A percentile compares a stretch with the other conserved stretches of the same genome.
Evolutionary conservation across 2,329 filamentous ascomycete species (phyloP).

Genomic region (Alternaria sp.): DNA sequence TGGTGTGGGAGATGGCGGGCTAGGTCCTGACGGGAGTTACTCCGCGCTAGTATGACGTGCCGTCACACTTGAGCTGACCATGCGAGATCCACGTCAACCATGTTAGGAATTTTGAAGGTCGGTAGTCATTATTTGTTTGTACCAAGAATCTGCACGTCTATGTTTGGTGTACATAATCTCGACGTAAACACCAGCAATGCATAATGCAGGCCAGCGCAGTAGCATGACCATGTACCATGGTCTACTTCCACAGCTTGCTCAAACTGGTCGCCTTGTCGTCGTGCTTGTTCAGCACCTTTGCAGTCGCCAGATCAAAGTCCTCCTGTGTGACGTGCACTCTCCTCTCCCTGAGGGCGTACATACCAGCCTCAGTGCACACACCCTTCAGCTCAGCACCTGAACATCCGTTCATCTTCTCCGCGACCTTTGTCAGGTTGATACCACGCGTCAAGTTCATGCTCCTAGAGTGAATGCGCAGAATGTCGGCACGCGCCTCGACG

Average conservation of each 20-base stretch:
- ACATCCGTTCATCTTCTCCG: slow-evolving; percentile 99
- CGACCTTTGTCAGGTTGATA: slow-evolving; percentile 97
- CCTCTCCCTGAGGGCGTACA: slow-evolving; percentile 95
- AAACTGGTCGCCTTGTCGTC: slow-evolving; percentile 96
- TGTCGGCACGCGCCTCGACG: slow-evolving; percentile 94
- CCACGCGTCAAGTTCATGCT: slow-evolving; percentile 99
- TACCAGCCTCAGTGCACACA: slow-evolving; percentile 97
- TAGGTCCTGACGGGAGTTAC: neutral
- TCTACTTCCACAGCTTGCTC: slow-evolving; percentile 83
- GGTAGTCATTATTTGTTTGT: slow-evolving; percentile 15
- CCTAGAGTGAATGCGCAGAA: slow-evolving; percentile 94
- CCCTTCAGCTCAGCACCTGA: slow-evolving; percentile 97
- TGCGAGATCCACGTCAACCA: neutral
- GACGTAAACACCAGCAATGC: neutral
- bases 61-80: slow-evolving; percentile 5
- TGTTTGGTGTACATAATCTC: slow-evolving; percentile 21
- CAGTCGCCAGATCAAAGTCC: slow-evolving; percentile 97
- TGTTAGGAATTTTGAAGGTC: neutral
- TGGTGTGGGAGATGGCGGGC: neutral
- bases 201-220: neutral
- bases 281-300: slow-evolving; percentile 99
- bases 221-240: neutral
- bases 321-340: slow-evolving; percentile 98
- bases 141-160: slow-evolving; percentile 17
- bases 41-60: slow-evolving; percentile 12